Conservation (phyloP, 2,329 filamentous ascomycete species). For the Scedosporium aurantiacum region DNA sequence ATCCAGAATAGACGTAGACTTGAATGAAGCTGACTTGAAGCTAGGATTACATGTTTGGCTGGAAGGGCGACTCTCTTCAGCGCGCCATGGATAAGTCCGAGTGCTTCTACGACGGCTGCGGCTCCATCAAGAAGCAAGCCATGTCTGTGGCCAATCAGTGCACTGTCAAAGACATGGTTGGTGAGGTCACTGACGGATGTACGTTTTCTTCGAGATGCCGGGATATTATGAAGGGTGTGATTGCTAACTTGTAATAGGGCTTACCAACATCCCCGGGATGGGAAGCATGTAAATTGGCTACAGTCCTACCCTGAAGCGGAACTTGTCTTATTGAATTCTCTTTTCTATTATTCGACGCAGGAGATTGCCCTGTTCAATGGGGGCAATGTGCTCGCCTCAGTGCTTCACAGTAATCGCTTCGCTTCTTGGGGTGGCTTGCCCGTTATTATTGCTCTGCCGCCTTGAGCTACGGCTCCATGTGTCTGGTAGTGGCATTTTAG, state of each 20-base stretch:
- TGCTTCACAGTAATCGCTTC: too few species aligned
- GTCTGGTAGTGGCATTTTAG: too few species aligned
- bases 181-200: conserved; percentile 37
- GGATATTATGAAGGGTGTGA: not conserved
- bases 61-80: conserved; percentile 22
- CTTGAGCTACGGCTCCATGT: too few species aligned
- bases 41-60: conserved; percentile 21
- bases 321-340: too few species aligned
- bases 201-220: not conserved
- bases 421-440: too few species aligned
- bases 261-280: not conserved
- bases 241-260: not conserved
- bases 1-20: too few species aligned
- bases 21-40: too few species aligned
- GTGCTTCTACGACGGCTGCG: conserved; percentile 29
- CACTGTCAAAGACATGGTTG: conserved; percentile 26
- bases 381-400: too few species aligned
- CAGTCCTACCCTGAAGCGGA: too few species aligned
- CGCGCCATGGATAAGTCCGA: conserved; percentile 14
- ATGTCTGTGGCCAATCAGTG: conserved; percentile 4
- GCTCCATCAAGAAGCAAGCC: conserved; percentile 14
- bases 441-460: too few species aligned
- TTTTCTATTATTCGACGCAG: too few species aligned
- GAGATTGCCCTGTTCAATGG: too few species aligned
- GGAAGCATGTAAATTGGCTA: not conserved